A percentile compares a stretch with the other conserved stretches of the same genome.
Evolutionary conservation across 164 flowering plant genomes (phyloP).

Genomic region (Chloranthus sessilifolius): DNA sequence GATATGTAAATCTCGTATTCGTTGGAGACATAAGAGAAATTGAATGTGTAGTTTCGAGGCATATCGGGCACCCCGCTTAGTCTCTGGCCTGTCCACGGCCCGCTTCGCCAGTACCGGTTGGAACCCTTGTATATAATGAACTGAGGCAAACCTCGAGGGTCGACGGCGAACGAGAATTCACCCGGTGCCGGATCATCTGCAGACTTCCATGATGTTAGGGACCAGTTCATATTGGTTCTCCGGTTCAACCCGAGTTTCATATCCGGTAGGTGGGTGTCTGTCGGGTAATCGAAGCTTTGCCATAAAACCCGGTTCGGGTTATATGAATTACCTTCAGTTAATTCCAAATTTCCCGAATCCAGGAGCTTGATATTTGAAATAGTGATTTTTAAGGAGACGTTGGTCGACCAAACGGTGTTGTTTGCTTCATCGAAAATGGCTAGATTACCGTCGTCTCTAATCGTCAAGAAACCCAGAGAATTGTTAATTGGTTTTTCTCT

Average conservation of each 20-base stretch:
- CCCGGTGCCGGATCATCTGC: conserved; percentile 27
- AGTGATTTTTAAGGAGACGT: neutral
- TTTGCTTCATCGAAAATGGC: conserved; percentile 6
- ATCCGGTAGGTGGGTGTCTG: neutral
- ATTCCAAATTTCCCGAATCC: conserved; percentile 24
- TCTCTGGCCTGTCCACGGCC: neutral
- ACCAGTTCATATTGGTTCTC: conserved; percentile 7
- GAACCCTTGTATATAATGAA: neutral
- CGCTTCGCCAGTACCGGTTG: neutral
- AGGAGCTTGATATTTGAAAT: conserved; percentile 9
- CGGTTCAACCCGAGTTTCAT: conserved; percentile 2
- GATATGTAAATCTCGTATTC: neutral
- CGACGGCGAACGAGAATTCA: conserved; percentile 1
- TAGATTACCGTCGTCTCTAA: conserved; percentile 11
- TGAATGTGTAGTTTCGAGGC: neutral
- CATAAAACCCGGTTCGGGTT: neutral
- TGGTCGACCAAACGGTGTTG: conserved; percentile 14
- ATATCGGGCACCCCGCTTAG: neutral
- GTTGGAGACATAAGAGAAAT: neutral
- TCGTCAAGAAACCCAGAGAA: conserved; percentile 1
- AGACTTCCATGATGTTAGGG: conserved; percentile 28
- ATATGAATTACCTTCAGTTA: too few relatives aligned
- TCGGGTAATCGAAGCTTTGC: conserved; percentile 5
- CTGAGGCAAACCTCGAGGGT: neutral
- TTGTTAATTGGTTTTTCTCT: conserved; percentile 9